Evolutionary conservation across 2,329 filamentous ascomycete species (phyloP), one percentile per base, ranked within the genome.

Genomic region (Sarocladium strictum): DNA sequence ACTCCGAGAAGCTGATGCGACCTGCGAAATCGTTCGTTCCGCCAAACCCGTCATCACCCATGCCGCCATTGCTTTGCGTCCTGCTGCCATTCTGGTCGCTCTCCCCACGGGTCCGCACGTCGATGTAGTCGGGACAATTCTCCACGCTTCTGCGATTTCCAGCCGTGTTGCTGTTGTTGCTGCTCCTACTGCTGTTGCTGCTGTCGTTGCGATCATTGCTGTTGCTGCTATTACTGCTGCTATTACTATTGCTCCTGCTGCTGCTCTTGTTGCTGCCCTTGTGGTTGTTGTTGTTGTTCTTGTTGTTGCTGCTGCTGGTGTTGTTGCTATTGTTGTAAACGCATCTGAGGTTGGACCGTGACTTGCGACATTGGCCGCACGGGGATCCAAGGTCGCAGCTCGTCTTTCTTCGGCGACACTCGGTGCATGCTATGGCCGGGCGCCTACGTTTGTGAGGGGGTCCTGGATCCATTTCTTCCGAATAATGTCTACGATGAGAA

Each of bases 381-480:
- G 58, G 58, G 7, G 32, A 41, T 21, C 19, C 54, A 35, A 55
- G 58, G 53, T 60, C 58, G 51, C 58, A 60, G 11, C 57, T 53
- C 15, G 57, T 58, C 53, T 60, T 60, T 29, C 58, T 51, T 6
- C 58, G 55, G 24, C 58, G 57, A 19, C 58, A 60, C 27, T 60
- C 55, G 17, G 55, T 58, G 53, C 58, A 60, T 10, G 58, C 55
- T 27, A 58, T 54, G 24, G 58, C 58, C 10, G 58, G 58, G 19
- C 58, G 57, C 23, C 58, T 50, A 29, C 58, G 54, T 43, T 56
- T 57, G 53, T 55, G 35, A 7, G 57, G 53, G 10, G 58, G 58
- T 6, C 58, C 58, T 9, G 57, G 58, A 45, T 60, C 57, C 58
- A 58, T 38, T n/a, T 41, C 37, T 33, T 33, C 32, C 32, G n/a